phyloP scores from a whole-genome alignment of 2,329 filamentous ascomycete species.

The Colletotrichum zoysiae region DNA sequence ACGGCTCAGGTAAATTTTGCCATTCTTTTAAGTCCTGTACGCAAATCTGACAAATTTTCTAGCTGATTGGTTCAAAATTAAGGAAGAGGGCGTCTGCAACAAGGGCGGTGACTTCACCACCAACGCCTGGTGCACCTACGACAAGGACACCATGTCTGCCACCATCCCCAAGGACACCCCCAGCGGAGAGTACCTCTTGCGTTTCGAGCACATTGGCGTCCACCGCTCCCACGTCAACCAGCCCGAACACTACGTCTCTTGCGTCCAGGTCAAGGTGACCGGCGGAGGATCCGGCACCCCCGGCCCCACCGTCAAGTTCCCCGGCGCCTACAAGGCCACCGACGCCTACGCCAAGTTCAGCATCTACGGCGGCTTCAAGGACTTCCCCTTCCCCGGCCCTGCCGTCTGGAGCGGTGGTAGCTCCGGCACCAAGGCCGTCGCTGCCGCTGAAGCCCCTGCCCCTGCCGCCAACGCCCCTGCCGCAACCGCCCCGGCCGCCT shows the following conservation, averaged over 20 bases:
- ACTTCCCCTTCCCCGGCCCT: constrained; percentile 27
- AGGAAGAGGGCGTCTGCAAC: constrained; percentile 45
- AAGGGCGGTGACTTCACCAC: constrained; percentile 42
- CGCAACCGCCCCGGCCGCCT: neutral
- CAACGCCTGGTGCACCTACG: constrained; percentile 45
- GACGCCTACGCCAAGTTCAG: constrained; percentile 45
- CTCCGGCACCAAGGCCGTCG: neutral
- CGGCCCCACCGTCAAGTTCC: constrained; percentile 47
- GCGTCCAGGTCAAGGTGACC: constrained; percentile 44
- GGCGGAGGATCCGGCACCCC: constrained; percentile 43
- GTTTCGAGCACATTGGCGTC: constrained; percentile 51
- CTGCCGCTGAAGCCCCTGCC: no score
- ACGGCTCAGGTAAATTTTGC: constrained; percentile 41
- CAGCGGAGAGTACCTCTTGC: constrained; percentile 53
- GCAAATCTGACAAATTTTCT: no score
- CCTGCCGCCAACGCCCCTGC: neutral
- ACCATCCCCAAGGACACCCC: constrained; percentile 52
- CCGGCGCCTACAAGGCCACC: constrained; percentile 47
- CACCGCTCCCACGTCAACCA: constrained; percentile 45
- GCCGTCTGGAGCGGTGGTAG: constrained; percentile 12
- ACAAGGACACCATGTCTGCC: constrained; percentile 47
- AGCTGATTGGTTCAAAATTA: constrained; percentile 46
- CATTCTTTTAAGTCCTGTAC: no score
- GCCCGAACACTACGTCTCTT: constrained; percentile 44
- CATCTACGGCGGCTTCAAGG: constrained; percentile 44